Percentiles rank a stretch among this genome's conserved stretches.
These are phyloP conservation scores for Hypoxylon perforatum DNA, from an alignment of 495 filamentous ascomycete species.

Conservation along the genomic window DNA sequence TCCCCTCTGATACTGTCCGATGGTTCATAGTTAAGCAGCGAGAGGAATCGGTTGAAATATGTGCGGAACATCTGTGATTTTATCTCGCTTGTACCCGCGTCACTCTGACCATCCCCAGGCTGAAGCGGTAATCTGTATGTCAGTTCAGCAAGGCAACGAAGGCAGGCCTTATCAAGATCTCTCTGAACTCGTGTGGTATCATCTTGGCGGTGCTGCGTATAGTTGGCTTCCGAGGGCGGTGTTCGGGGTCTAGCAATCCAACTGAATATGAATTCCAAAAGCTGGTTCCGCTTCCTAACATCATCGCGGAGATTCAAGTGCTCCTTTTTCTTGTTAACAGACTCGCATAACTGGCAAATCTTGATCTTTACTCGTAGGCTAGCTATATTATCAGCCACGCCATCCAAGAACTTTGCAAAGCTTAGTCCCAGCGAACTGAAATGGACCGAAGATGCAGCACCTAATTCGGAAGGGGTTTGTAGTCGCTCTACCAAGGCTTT, in stretches of 20 bases:
- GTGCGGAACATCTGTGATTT: conserved; percentile 73
- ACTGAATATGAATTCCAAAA: conserved; percentile 70
- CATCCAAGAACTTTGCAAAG: conserved; percentile 70
- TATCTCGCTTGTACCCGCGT: conserved; percentile 70
- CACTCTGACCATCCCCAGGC: conserved; percentile 68
- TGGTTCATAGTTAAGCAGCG: conserved; percentile 66
- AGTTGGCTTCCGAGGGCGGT: conserved; percentile 42
- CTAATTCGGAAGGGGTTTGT: conserved; percentile 67
- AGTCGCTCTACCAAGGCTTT: conserved; percentile 70
- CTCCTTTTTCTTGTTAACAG: conserved; percentile 72
- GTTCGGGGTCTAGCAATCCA: conserved; percentile 70
- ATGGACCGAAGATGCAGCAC: conserved; percentile 67
- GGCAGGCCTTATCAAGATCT: conserved; percentile 71
- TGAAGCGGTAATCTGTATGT: conserved; percentile 72
- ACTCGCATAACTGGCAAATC: conserved; percentile 71
- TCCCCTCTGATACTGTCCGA: conserved; percentile 54
- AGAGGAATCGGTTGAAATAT: conserved; percentile 74
- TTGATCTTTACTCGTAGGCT: conserved; percentile 72
- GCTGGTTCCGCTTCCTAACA: conserved; percentile 71
- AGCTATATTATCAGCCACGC: conserved; percentile 59
- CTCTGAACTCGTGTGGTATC: conserved; percentile 65
- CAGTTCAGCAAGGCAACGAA: conserved; percentile 69
- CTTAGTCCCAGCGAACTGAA: conserved; percentile 68
- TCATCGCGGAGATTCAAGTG: conserved; percentile 73
- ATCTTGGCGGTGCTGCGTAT: conserved; percentile 53